Evolutionary conservation across 768 basidiomycete species (phyloP), one percentile per base, ranked within the genome.

Genomic region (Lactarius hatsudake): DNA sequence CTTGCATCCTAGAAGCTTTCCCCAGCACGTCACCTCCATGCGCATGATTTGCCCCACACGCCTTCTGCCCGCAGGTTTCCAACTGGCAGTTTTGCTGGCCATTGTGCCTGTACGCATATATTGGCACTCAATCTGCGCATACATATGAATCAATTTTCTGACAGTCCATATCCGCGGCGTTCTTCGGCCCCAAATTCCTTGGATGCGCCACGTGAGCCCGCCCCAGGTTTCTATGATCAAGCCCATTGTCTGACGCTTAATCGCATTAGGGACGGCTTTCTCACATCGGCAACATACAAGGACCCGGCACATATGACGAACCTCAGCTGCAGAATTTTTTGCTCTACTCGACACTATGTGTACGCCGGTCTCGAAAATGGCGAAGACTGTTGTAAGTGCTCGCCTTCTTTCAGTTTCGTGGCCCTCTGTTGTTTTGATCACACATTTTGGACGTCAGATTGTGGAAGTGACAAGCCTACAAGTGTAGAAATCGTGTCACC

Each of bases 341-440:
- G 83, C 73, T 76, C 80, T 43, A 59, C 76, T n/a, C 75, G 79
- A 63, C 70, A 75, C 8, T 89, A 80, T 73, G 75, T 86, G 64
- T 90, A 84, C 69, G 89, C 90, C 15, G 91, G 91, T 12, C 81
- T 86, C 18, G 90, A 92, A 75, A 91, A 81, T 69, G 83, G 80
- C 28, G 78, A 82, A 67, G 84, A 88, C 75, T 88, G 86, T 77
- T 87, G 87, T 87, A 75, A 66, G 83, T 72, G 32, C 20, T 36
- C 54, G 3, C 20, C 12, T 13, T 67, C 51, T 17, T 43, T 57
- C 40, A 42, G 17, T 42, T 28, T 5, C 17, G 45, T 12, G 20
- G 9, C n/a, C 45, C 7, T 57, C 55, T 2, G 28, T 40, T 32
- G 28, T 57, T 57, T 55, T 62, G 32, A 61, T 63, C 54, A 34